Evolutionary conservation across 2,329 filamentous ascomycete species (phyloP).

Genomic region (Epichloe typhina): DNA sequence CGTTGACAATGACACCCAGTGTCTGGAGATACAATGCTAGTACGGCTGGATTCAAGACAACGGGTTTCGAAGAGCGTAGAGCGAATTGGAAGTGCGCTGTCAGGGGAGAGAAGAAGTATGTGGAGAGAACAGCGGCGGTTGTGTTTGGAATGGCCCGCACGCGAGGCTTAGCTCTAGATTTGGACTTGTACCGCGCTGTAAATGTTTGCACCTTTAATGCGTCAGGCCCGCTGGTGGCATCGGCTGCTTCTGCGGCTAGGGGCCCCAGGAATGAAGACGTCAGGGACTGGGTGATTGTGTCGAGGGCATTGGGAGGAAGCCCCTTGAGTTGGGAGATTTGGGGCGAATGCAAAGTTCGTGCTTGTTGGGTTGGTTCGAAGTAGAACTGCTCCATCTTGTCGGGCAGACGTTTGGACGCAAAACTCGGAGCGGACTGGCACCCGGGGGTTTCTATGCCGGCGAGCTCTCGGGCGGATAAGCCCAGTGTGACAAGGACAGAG

Average conservation of each 20-base stretch:
- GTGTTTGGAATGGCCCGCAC: conserved; percentile 56
- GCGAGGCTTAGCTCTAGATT: conserved; percentile 22
- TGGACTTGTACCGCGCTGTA: conserved; percentile 42
- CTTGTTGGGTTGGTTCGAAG: conserved; percentile 19
- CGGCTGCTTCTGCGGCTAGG: conserved; percentile 68
- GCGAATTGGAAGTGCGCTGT: conserved; percentile 66
- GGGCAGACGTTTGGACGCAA: conserved; percentile 73
- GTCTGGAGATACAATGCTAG: conserved; percentile 77
- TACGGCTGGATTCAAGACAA: conserved; percentile 62
- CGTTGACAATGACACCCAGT: conserved; percentile 67
- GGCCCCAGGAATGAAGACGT: conserved; percentile 66
- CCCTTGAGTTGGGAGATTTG: conserved; percentile 27
- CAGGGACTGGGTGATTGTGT: conserved; percentile 53
- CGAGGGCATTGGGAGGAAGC: conserved; percentile 46
- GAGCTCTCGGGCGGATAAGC: conserved; percentile 70
- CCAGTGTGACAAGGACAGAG: conserved; percentile 68
- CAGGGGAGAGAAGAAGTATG: conserved; percentile 76
- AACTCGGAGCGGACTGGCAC: conserved; percentile 38
- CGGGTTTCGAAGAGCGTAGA: conserved; percentile 34
- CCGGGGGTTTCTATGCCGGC: conserved; percentile 57
- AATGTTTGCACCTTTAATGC: conserved; percentile 83
- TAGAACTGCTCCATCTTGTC: conserved; percentile 62
- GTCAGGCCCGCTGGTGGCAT: conserved; percentile 65
- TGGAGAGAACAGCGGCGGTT: conserved; percentile 61
- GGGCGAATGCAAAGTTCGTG: conserved; percentile 15